Percentiles rank a stretch among this genome's conserved stretches.
Evolutionary conservation across 345 rosid species (phyloP).

Genomic region (Salix caprea): DNA sequence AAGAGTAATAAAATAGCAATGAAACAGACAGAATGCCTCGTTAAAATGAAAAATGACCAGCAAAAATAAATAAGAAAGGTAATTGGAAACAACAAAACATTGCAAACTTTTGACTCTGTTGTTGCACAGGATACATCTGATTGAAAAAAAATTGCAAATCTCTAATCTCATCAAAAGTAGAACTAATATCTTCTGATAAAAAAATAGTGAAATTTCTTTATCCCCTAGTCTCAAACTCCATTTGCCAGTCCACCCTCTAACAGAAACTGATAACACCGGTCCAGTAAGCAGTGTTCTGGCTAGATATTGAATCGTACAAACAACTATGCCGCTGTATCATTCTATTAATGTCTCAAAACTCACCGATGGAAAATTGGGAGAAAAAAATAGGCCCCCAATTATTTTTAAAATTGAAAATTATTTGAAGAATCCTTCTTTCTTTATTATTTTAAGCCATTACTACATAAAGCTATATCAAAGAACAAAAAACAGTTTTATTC

Average conservation of each 20-base stretch:
- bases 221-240: neutral
- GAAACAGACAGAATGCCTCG: neutral
- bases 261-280: neutral
- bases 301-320: neutral
- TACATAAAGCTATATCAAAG: neutral
- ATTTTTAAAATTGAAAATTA: neutral
- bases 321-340: neutral
- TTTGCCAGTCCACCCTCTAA: neutral
- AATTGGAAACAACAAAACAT: neutral
- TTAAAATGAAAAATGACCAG: neutral
- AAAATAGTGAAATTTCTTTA: neutral
- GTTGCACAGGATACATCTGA: neutral
- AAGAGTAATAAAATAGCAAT: conserved; percentile 6
- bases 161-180: neutral
- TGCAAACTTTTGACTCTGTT: neutral
- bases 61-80: neutral
- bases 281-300: neutral
- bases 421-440: neutral
- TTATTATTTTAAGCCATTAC: neutral
- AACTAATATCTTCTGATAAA: neutral
- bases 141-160: neutral
- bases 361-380: neutral
- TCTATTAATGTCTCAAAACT: neutral
- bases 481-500: neutral
- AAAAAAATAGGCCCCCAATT: neutral